Percentiles rank a stretch among this genome's conserved stretches.
Evolutionary conservation across 1,284 basidiomycete species (phyloP).

Genomic region (Ceraceosorus guamensis): DNA sequence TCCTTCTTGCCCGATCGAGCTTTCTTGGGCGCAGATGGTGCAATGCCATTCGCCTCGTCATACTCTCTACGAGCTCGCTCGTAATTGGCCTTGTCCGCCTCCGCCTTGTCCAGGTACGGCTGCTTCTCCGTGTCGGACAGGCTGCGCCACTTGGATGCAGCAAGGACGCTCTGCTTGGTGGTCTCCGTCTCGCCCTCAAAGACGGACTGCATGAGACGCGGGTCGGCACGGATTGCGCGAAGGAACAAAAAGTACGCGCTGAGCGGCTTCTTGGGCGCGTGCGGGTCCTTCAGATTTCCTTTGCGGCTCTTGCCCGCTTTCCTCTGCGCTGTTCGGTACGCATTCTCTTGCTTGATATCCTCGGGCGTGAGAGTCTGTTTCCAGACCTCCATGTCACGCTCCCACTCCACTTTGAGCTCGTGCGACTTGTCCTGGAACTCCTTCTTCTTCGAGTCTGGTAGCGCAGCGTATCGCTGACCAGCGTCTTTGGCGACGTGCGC

Average conservation of each 20-base stretch:
- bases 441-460: constrained; percentile 73
- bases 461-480: constrained; percentile 75
- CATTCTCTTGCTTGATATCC: constrained; percentile 89
- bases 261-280: constrained; percentile 90
- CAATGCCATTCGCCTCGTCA: constrained; percentile 17
- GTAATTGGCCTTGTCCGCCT: constrained; percentile 41
- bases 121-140: constrained; percentile 79
- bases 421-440: constrained; percentile 57
- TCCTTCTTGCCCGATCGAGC: not conserved
- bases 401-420: constrained; percentile 69
- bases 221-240: constrained; percentile 53
- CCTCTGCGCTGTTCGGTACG: constrained; percentile 79
- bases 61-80: constrained; percentile 37
- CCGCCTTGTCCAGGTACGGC: constrained; percentile 38
- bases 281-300: constrained; percentile 92
- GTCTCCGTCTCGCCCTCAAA: constrained; percentile 91
- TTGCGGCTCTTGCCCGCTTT: constrained; percentile 87
- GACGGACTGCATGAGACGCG: constrained; percentile 56
- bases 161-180: constrained; percentile 86
- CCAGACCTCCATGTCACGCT: constrained; percentile 74
- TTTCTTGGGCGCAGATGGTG: not conserved
- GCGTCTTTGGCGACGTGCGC: constrained; percentile 93
- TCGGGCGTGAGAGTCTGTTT: constrained; percentile 84
- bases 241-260: constrained; percentile 93
- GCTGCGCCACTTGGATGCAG: constrained; percentile 81